Evolutionary conservation across 768 basidiomycete genomes (phyloP).

Genomic region (Tremella fuciformis): DNA sequence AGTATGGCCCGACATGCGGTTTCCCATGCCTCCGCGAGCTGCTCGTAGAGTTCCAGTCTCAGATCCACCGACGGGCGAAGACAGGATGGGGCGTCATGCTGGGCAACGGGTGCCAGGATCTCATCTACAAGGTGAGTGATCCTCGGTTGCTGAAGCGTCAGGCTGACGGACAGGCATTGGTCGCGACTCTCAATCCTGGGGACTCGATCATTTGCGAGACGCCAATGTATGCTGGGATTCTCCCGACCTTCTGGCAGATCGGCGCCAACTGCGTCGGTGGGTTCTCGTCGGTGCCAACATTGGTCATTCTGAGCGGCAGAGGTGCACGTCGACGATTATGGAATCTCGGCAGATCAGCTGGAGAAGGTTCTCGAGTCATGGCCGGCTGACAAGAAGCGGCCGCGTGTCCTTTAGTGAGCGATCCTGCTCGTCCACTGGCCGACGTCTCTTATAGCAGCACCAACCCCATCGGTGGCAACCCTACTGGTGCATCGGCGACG

Average conservation of each 20-base stretch:
- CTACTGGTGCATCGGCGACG: slow-evolving; percentile 74
- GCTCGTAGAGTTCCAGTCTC: slow-evolving; percentile 63
- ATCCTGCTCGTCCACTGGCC: not conserved
- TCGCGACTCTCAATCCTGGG: slow-evolving; percentile 69
- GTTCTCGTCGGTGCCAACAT: not conserved
- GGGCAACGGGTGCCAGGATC: slow-evolving; percentile 82
- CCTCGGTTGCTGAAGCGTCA: not conserved
- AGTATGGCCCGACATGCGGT: slow-evolving; percentile 76
- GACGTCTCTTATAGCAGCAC: slow-evolving; percentile 14
- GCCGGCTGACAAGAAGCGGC: slow-evolving; percentile 68
- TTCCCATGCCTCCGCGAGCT: slow-evolving; percentile 56
- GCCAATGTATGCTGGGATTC: slow-evolving; percentile 49
- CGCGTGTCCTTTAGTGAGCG: slow-evolving; percentile 73
- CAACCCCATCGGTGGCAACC: slow-evolving; percentile 70
- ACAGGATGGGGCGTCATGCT: slow-evolving; percentile 73
- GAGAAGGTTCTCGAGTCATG: slow-evolving; percentile 68
- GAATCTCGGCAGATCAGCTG: slow-evolving; percentile 63
- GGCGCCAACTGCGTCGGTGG: slow-evolving; percentile 47
- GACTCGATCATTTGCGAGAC: slow-evolving; percentile 79
- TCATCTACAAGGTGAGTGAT: slow-evolving; percentile 71
- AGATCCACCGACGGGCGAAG: slow-evolving; percentile 61
- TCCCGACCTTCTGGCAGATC: slow-evolving; percentile 47
- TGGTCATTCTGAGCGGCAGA: slow-evolving; percentile 55
- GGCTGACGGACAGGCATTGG: slow-evolving; percentile 60
- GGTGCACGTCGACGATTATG: slow-evolving; percentile 71